Evolutionary conservation across 352 stramenopile species (phyloP).

Genomic region (Phytophthora ramorum): DNA sequence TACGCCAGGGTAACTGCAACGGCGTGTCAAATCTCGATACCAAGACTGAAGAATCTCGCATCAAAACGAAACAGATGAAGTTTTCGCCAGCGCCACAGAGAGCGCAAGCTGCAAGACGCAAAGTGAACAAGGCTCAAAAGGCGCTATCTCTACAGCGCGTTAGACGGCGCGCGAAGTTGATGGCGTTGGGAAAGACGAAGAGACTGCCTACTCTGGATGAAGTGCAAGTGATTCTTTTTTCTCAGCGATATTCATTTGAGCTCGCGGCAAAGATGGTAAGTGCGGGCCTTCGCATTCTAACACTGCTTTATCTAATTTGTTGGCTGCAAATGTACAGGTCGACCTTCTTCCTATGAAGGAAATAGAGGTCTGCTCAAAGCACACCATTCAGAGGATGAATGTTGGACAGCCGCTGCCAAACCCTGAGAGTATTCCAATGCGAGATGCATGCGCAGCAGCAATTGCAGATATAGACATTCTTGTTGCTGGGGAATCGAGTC

Average conservation of each 20-base stretch:
- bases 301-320: background rate
- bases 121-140: background rate
- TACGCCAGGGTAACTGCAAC: background rate
- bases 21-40: too few relatives aligned
- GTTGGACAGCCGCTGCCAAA: slow-evolving; percentile 1
- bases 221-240: background rate
- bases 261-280: background rate
- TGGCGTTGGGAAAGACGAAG: background rate
- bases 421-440: background rate
- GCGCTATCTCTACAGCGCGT: background rate
- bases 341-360: background rate
- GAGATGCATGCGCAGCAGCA: background rate
- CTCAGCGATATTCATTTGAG: background rate
- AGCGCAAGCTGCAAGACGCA: background rate
- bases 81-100: background rate
- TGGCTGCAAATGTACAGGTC: background rate
- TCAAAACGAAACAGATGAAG: background rate
- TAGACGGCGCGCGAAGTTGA: background rate
- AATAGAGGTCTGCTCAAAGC: background rate
- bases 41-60: too few relatives aligned
- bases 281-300: background rate
- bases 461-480: slow-evolving; percentile 5
- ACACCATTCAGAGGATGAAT: slow-evolving; percentile 9
- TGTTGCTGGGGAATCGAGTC: background rate
- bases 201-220: background rate